Evolutionary conservation across 805 yeast species (phyloP).

Genomic region (Spathaspora gorwiae): DNA sequence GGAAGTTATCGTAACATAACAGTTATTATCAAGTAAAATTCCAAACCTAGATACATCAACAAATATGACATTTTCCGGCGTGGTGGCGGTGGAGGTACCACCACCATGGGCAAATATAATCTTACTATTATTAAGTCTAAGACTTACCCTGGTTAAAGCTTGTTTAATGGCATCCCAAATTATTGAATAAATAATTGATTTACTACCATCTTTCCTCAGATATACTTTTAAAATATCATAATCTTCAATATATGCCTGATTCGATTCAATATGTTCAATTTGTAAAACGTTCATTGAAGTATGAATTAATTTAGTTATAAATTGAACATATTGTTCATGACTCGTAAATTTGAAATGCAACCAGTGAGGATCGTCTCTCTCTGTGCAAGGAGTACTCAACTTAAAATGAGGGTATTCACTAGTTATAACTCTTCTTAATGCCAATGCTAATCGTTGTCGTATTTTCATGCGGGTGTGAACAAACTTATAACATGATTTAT

Average conservation of each 20-base stretch:
- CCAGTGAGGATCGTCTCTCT: background rate
- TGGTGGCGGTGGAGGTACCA: no score
- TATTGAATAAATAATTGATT: background rate
- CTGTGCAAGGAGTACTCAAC: background rate
- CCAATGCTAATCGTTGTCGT: background rate
- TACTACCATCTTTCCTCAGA: constrained; percentile 1
- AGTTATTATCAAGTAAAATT: no score
- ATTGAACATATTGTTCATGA: background rate
- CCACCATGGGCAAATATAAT: no score
- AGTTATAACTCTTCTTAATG: background rate
- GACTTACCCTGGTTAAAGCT: background rate
- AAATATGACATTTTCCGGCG: no score
- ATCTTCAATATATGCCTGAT: constrained; percentile 14
- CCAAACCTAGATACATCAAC: no score
- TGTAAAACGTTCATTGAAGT: constrained; percentile 1
- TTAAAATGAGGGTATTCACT: background rate
- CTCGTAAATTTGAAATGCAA: background rate
- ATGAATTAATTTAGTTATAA: background rate
- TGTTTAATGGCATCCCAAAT: background rate
- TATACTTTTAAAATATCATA: constrained; percentile 18
- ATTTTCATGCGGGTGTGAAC: constrained; percentile 1
- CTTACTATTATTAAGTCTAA: no score
- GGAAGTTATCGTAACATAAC: no score
- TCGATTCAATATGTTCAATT: background rate
- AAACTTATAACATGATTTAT: constrained; percentile 1